These are phyloP conservation scores for Chaetomium globosum DNA, from an alignment of 2,329 filamentous ascomycete genomes.

Conservation along the genomic window DNA sequence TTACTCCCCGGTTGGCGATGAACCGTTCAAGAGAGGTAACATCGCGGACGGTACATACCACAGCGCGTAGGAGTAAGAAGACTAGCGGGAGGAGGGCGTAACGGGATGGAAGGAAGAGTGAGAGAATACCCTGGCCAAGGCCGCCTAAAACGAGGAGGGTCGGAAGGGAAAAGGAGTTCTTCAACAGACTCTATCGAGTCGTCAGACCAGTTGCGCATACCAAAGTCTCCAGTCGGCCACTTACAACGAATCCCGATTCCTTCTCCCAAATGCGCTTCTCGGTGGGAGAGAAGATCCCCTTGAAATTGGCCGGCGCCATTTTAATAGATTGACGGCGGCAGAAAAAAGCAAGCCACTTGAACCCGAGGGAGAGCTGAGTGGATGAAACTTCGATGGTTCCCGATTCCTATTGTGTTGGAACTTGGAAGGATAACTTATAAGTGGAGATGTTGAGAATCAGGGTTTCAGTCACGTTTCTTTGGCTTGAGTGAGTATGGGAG, in stretches of 20 bases:
- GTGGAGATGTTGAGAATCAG: too few relatives aligned
- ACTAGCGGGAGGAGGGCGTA: slow-evolving; percentile 44
- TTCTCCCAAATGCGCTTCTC: background rate
- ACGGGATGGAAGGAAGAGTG: slow-evolving; percentile 41
- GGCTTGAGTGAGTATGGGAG: background rate
- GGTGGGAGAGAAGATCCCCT: slow-evolving; percentile 9
- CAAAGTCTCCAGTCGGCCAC: background rate
- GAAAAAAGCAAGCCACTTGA: background rate
- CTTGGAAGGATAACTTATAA: too few relatives aligned
- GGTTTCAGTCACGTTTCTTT: background rate
- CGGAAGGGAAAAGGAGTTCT: slow-evolving; percentile 43
- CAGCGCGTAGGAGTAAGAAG: slow-evolving; percentile 40
- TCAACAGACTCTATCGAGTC: slow-evolving; percentile 32
- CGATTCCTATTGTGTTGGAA: too few relatives aligned
- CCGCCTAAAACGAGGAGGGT: slow-evolving; percentile 44
- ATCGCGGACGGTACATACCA: slow-evolving; percentile 41
- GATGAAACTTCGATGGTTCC: background rate
- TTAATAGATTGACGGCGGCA: background rate
- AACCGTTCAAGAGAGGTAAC: slow-evolving; percentile 27
- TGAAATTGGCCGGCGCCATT: slow-evolving; percentile 5
- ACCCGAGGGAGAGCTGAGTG: background rate
- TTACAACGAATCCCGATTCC: background rate
- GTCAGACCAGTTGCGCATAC: background rate
- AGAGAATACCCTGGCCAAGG: slow-evolving; percentile 42
- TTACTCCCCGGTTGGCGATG: slow-evolving; percentile 35